These are phyloP conservation scores for Afroboletus lepidellus DNA, from an alignment of 1,284 basidiomycete species.

Conservation along the genomic window DNA sequence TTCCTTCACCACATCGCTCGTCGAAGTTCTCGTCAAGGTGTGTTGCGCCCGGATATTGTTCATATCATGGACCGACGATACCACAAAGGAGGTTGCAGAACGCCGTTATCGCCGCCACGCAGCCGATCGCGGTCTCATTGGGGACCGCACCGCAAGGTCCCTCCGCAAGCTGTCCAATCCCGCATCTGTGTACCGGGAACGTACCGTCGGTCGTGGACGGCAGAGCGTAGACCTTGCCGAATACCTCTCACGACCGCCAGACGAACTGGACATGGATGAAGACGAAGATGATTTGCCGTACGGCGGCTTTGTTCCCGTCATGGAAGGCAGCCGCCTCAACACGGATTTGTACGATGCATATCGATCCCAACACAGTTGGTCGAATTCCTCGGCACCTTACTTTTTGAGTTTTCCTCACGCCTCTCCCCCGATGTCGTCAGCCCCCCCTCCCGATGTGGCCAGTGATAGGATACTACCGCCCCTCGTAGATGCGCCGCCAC, in stretches of 20 bases:
- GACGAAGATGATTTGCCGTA: constrained; percentile 52
- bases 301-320: constrained; percentile 28
- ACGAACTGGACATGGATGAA: constrained; percentile 55
- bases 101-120: constrained; percentile 51
- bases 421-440: constrained; percentile 22
- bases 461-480: constrained; percentile 29
- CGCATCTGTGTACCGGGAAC: constrained; percentile 50
- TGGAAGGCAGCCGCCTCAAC: constrained; percentile 54
- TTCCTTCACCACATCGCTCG: constrained; percentile 66
- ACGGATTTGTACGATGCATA: constrained; percentile 57
- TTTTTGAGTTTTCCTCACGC: constrained; percentile 24
- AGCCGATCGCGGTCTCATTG: constrained; percentile 58
- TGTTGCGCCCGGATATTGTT: not conserved
- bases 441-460: constrained; percentile 18
- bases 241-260: constrained; percentile 47
- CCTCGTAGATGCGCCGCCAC: constrained; percentile 27
- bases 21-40: constrained; percentile 74
- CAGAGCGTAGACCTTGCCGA: constrained; percentile 41
- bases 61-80: constrained; percentile 1
- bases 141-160: constrained; percentile 59
- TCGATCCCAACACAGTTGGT: constrained; percentile 33
- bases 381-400: constrained; percentile 27
- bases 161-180: constrained; percentile 55
- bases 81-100: constrained; percentile 65
- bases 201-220: constrained; percentile 32